Conservation (phyloP, 345 rosid genomes). For the Bruguiera sexangula region DNA sequence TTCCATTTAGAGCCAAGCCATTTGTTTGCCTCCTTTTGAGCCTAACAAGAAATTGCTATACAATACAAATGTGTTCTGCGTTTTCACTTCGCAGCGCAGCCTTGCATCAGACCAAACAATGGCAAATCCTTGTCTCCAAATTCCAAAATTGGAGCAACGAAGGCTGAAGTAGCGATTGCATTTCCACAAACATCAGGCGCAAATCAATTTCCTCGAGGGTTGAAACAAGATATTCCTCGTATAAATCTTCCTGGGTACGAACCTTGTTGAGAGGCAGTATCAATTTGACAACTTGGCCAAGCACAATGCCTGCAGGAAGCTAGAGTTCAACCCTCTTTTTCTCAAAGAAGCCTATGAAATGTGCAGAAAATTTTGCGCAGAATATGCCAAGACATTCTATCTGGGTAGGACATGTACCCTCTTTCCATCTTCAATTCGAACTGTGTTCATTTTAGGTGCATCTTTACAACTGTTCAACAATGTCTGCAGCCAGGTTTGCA, state of each 20-base stretch:
- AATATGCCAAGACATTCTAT: slow-evolving; percentile 66
- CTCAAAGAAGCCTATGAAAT: slow-evolving; percentile 49
- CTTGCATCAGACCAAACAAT: slow-evolving; percentile 21
- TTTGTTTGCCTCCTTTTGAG: too few relatives aligned
- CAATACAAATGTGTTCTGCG: slow-evolving; percentile 25
- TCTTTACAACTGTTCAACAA: background rate
- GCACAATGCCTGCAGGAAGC: slow-evolving; percentile 20
- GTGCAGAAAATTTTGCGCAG: slow-evolving; percentile 47
- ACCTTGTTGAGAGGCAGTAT: slow-evolving; percentile 43
- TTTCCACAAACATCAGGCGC: slow-evolving; percentile 23
- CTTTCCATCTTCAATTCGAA: background rate
- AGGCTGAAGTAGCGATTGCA: slow-evolving; percentile 25
- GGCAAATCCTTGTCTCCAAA: slow-evolving; percentile 13
- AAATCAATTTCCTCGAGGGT: slow-evolving; percentile 16
- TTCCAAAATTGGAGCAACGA: slow-evolving; percentile 7
- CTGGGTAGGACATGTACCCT: slow-evolving; percentile 29
- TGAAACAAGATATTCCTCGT: slow-evolving; percentile 34
- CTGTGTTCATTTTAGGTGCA: background rate
- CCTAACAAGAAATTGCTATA: too few relatives aligned
- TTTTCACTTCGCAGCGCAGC: slow-evolving; percentile 24
- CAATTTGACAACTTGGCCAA: slow-evolving; percentile 3
- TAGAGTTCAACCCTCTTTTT: slow-evolving; percentile 38
- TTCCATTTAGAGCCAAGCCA: too few relatives aligned
- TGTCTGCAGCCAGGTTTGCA: too few relatives aligned
- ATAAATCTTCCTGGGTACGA: slow-evolving; percentile 34